These are phyloP conservation scores for Trichoderma sp. DNA, from an alignment of 2,329 filamentous ascomycete genomes.

Conservation along the genomic window DNA sequence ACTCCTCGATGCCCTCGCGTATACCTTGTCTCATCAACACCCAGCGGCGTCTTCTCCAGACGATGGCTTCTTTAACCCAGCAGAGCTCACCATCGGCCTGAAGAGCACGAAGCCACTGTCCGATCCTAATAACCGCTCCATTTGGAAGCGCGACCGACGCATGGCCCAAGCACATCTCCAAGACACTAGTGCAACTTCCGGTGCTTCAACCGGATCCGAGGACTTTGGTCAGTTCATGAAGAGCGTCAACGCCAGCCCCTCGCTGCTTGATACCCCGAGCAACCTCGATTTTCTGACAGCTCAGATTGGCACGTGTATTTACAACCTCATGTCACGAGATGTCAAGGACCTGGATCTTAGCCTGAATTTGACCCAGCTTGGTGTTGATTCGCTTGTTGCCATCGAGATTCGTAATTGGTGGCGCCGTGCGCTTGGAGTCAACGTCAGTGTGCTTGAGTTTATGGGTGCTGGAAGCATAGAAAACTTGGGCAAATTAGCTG, in stretches of 20 bases:
- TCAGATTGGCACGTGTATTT: constrained; percentile 19
- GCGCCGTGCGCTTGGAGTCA: constrained; percentile 19
- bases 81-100: constrained; percentile 18
- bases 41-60: neutral
- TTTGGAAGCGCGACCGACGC: constrained; percentile 21
- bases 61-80: neutral
- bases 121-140: constrained; percentile 15
- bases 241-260: constrained; percentile 3
- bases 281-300: constrained; percentile 2
- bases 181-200: neutral
- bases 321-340: constrained; percentile 18
- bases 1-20: constrained; percentile 9
- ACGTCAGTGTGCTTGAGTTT: constrained; percentile 19
- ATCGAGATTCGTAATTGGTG: constrained; percentile 25
- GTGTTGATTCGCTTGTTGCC: constrained; percentile 23
- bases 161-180: constrained; percentile 12
- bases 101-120: constrained; percentile 17
- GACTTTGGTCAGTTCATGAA: constrained; percentile 20
- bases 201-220: constrained; percentile 4
- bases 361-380: constrained; percentile 14
- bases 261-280: constrained; percentile 4
- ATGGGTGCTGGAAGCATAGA: constrained; percentile 18
- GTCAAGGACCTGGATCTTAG: constrained; percentile 17
- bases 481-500: constrained; percentile 10
- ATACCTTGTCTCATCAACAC: constrained; percentile 15